These are phyloP conservation scores for Aspergillus sclerotioniger DNA, from an alignment of 495 filamentous ascomycete species.

Conservation along the genomic window DNA sequence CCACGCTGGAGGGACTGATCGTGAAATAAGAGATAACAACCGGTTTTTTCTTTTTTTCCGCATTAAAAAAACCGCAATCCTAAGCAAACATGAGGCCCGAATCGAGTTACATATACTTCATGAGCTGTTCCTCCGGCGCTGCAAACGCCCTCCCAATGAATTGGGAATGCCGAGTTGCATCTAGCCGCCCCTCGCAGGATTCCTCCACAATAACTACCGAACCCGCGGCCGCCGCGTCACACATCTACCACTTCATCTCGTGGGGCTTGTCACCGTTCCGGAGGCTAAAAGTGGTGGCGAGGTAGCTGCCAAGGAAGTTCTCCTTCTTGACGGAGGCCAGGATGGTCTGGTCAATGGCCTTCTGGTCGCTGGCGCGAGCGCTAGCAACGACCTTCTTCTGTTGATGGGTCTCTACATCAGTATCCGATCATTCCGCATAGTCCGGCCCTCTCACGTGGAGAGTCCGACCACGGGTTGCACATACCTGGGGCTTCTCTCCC, in stretches of 20 bases:
- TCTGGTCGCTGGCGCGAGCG: conserved; percentile 92
- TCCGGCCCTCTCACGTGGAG: background rate
- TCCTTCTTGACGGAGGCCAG: conserved; percentile 94
- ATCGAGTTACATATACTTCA: conserved; percentile 48
- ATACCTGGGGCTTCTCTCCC: conserved; percentile 93
- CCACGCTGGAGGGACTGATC: conserved; percentile 31
- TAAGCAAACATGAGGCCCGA: conserved; percentile 36
- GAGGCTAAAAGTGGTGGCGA: conserved; percentile 89
- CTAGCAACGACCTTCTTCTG: conserved; percentile 94
- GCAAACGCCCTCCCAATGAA: conserved; percentile 18
- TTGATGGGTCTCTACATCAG: conserved; percentile 29
- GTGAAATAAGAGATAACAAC: conserved; percentile 38
- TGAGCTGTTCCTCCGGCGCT: conserved; percentile 35
- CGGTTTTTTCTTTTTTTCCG: conserved; percentile 22
- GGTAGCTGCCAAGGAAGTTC: conserved; percentile 81
- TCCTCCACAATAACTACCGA: conserved; percentile 49
- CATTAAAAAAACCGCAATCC: conserved; percentile 29
- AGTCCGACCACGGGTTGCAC: conserved; percentile 28
- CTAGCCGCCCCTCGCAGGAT: conserved; percentile 44
- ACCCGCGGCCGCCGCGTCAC: conserved; percentile 45
- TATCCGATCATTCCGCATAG: conserved; percentile 3
- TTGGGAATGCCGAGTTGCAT: conserved; percentile 38
- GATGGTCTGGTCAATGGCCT: conserved; percentile 92
- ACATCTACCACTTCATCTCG: conserved; percentile 86
- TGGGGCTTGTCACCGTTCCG: conserved; percentile 98